A percentile compares a stretch with the other conserved stretches of the same genome.
Evolutionary conservation across 1,139 yeast genomes (phyloP).

Genomic region (Wickerhamomyces sp.): DNA sequence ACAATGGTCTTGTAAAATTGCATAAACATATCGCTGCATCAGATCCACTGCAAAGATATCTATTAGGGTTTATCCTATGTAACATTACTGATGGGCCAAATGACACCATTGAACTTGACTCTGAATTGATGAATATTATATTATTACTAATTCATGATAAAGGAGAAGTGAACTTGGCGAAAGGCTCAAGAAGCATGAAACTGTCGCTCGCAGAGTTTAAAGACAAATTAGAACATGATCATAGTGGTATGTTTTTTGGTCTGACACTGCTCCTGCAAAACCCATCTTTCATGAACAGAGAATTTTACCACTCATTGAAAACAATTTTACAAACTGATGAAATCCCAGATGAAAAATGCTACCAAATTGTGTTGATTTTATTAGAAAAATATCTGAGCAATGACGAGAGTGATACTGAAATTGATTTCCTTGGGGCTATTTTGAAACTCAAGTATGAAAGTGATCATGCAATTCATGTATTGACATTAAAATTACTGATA

Average conservation of each 20-base stretch:
- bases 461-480: background rate
- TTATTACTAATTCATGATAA: background rate
- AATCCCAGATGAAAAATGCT: conserved; percentile 3
- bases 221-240: background rate
- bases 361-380: conserved; percentile 6
- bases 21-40: conserved; percentile 3
- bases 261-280: conserved; percentile 11
- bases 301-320: background rate
- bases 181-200: conserved; percentile 6
- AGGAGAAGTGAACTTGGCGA: background rate
- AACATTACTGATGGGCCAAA: conserved; percentile 12
- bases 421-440: background rate
- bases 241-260: conserved; percentile 8
- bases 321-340: background rate
- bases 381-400: conserved; percentile 4
- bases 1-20: conserved; percentile 6
- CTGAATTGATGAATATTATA: conserved; percentile 10
- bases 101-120: conserved; percentile 11
- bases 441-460: background rate
- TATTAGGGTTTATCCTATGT: conserved; percentile 13
- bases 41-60: conserved; percentile 4
- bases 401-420: background rate
- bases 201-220: conserved; percentile 8
- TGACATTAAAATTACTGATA: conserved; percentile 9
- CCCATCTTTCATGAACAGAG: background rate